phyloP scores from a whole-genome alignment of 306 rosid species.

The Citrullus mucosospermus region DNA sequence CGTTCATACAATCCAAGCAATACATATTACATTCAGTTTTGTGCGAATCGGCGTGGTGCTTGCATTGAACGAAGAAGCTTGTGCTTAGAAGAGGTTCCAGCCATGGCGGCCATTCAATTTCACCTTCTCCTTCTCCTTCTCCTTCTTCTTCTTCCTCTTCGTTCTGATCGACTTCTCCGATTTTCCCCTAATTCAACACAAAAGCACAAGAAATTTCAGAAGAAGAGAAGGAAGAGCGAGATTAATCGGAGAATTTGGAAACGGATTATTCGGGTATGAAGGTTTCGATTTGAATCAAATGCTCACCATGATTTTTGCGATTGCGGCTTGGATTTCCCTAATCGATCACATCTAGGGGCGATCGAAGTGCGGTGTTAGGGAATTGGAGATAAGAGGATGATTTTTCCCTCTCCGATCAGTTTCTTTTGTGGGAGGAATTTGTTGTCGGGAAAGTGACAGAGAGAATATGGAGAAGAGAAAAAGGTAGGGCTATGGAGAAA shows the following conservation, averaged over 20 bases:
- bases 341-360: neutral
- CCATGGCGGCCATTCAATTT: constrained; percentile 55
- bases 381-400: neutral
- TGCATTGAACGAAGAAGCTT: constrained; percentile 57
- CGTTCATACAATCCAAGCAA: constrained; percentile 56
- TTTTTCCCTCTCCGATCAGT: neutral
- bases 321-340: neutral
- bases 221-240: neutral
- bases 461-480: neutral
- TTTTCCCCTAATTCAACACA: constrained; percentile 19
- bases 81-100: constrained; percentile 40
- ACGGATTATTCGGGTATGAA: neutral
- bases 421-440: neutral
- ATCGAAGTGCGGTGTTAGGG: neutral
- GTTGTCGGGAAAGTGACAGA: neutral
- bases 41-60: constrained; percentile 45
- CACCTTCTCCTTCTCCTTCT: constrained; percentile 14
- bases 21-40: constrained; percentile 67
- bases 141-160: neutral
- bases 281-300: neutral
- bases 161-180: constrained; percentile 11
- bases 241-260: neutral
- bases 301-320: constrained; percentile 35
- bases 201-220: neutral
- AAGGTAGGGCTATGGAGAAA: neutral